Conservation (phyloP, 2,329 filamentous ascomycete species). For the Diaporthe australafricana region DNA sequence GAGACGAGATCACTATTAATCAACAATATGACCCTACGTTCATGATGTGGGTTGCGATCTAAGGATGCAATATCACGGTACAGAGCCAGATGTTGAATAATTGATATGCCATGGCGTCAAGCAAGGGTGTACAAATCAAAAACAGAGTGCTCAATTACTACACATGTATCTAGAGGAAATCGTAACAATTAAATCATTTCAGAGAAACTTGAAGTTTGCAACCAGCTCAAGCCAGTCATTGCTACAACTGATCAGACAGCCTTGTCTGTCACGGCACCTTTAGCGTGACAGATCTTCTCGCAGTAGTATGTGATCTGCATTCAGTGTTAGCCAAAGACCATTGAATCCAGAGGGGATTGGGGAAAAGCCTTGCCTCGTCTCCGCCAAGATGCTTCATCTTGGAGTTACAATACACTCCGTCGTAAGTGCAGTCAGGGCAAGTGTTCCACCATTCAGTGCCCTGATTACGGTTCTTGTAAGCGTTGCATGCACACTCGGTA, state of each 20-base stretch:
- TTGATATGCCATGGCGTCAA: too few species aligned
- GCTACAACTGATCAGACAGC: background rate
- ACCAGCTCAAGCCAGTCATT: background rate
- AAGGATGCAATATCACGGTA: too few species aligned
- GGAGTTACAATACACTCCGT: conserved; percentile 5
- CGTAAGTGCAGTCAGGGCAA: conserved; percentile 6
- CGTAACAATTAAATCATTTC: background rate
- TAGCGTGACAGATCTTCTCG: conserved; percentile 3
- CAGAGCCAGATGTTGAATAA: too few species aligned
- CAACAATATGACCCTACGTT: too few species aligned
- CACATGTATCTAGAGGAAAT: background rate
- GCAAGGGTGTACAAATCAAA: too few species aligned
- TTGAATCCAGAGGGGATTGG: background rate
- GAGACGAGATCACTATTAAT: too few species aligned
- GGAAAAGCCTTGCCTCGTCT: background rate
- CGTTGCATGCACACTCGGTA: conserved; percentile 2
- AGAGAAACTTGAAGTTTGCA: background rate
- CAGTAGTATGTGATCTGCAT: background rate
- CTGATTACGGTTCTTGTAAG: conserved; percentile 6
- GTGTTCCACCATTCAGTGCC: conserved; percentile 18
- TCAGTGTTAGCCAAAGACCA: background rate
- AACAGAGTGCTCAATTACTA: background rate
- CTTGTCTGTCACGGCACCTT: conserved; percentile 9
- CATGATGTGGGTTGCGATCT: background rate
- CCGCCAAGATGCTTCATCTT: conserved; percentile 8